phyloP scores from a whole-genome alignment of 208 protist genomes.

The Plasmodiophora brassicae region DNA sequence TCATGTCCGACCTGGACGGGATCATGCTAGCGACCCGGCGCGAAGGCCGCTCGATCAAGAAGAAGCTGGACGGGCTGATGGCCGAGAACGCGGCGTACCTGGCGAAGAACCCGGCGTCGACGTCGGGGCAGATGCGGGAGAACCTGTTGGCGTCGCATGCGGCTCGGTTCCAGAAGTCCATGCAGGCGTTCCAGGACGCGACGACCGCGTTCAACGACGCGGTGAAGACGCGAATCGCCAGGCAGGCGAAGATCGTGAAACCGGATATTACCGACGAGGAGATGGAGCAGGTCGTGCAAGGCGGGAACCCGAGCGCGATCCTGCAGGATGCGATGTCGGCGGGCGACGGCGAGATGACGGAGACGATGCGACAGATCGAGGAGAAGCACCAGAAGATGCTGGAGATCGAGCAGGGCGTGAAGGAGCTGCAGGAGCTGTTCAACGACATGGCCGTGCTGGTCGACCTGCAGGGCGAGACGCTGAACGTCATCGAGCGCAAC shows the following conservation, averaged over 20 bases:
- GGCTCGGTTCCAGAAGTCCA: not conserved
- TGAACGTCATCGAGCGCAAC: conserved; percentile 34
- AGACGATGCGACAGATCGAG: conserved; percentile 1
- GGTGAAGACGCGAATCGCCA: not conserved
- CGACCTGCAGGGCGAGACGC: not conserved
- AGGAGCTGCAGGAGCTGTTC: conserved; percentile 33
- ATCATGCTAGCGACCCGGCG: not conserved
- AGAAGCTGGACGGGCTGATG: not conserved
- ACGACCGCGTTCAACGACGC: not conserved
- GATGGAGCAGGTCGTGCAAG: conserved; percentile 3
- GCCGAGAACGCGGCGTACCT: not conserved
- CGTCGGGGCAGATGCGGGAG: not conserved
- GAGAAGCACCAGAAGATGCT: not conserved
- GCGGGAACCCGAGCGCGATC: not conserved
- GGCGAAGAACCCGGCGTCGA: not conserved
- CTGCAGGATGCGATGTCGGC: not conserved
- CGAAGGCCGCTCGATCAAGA: not conserved
- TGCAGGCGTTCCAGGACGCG: not conserved
- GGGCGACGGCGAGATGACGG: not conserved
- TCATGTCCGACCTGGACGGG: conserved; percentile 12
- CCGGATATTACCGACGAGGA: conserved; percentile 5
- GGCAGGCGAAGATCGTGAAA: conserved; percentile 16
- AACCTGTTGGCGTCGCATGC: not conserved
- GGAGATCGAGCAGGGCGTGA: conserved; percentile 31
- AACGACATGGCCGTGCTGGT: conserved; percentile 33